Base-by-base conservation (phyloP, 2,329 filamentous ascomycete species). In the Endoconidiophora laricicola region DNA sequence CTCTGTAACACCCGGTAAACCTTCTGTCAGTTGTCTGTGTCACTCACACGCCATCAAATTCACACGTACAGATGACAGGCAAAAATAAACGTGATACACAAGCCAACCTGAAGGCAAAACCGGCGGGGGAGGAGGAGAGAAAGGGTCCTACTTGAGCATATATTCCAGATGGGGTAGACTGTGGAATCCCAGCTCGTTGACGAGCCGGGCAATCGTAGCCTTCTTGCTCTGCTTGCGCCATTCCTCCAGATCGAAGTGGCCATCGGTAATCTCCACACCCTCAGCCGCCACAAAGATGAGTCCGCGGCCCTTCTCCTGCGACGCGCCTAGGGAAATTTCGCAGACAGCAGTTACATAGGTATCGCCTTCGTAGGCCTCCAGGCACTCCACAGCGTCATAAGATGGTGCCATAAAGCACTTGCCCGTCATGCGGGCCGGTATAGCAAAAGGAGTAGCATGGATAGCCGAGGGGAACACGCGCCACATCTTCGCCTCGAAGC, bases 401-500 rank as follows among this genome's bases (percentile, higher is more conserved):
- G 41, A 33, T 3, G 23, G 38, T 2, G 50, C 46, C 33, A 44
- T 24, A 12, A 45, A 49, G 24, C 38, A 41, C 23, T 20, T 37
- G 4, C 50, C 50, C 5, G 22, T 14, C 18, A 52, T 24, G 12
- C n/a, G 44, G 16, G 6, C 22, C 6, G 18, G 9, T 4, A 26
- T 33, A 37, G 14, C 9, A 20, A 9, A 29, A 12, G 7, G 29
- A 33, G 6, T 33, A 12, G 29, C 29, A 33, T 33, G 29, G n/a
- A 49, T 49, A 1, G 46, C 50, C 12, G 36, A 49, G 5, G 46
- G 46, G 23, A 52, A 52, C n/a, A 52, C 50, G 5, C 37, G 36
- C 50, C 50, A 52, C 50, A 52, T 52, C 37, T 46, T 49, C 6
- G 46, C 26, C 20, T 44, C 41, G 23, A 52, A 52, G 24, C 46